Evolutionary conservation across 176 grass and related monocot species (phyloP), one percentile per base, ranked within the genome.

Genomic region (Carex littledalei): DNA sequence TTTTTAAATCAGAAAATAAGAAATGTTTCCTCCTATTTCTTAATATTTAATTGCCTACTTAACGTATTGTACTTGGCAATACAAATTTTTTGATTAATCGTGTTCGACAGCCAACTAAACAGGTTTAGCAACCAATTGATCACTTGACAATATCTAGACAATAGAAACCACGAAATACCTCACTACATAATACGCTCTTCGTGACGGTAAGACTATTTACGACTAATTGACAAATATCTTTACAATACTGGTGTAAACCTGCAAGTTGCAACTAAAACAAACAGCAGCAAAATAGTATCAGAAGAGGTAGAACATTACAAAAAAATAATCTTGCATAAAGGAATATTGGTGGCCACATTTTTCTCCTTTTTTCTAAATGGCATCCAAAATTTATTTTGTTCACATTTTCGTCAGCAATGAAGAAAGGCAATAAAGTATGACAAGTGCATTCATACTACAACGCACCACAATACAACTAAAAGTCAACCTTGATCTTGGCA

Each of bases 401-500:
- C 50, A 15, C 74, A 78, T 34, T 55, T 56, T 56, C 3, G 8
- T 45, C 68, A 16, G 73, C 73, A 54, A 77, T 55, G 17, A 16
- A 55, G 74, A 56, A 55, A 50, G 16, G 39, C 17, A 21, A 49
- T 18, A 49, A 41, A 22, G 49, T 22, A 50, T 49, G 17, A 21
- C 32, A 79, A 55, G 17, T 18, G 6, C 47, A 56, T 53, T n/a
- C 67, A 71, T 69, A 81, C 32, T 69, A 81, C 32, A 16, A 15
- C 26, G 10, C 18, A 81, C n/a, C 63, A 45, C 50, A 77, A 82
- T 56, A 15, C 11, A 20, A 50, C 84, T 83, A 94, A 20, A 53
- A 89, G 76, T 99, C 91, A 11, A 99, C 86, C 50, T 60, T 90
- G 63, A 99, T 39, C 82, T 95, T 94, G 58, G 72, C 77, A 78